Evolutionary conservation across 2,329 filamentous ascomycete genomes (phyloP).

Genomic region (Curvularia sp.): DNA sequence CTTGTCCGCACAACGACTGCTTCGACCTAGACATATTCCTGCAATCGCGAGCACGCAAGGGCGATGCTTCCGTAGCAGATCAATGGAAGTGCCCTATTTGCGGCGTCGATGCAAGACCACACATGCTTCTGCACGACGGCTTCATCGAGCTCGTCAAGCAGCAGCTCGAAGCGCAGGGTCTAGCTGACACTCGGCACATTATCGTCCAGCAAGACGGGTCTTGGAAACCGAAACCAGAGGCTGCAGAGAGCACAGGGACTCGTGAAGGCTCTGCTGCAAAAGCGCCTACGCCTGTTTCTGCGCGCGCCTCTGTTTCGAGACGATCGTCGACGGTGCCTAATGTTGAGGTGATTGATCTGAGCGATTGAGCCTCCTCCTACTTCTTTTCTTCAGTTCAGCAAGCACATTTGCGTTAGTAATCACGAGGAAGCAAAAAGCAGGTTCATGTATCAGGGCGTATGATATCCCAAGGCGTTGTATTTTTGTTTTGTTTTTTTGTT

Average conservation of each 20-base stretch:
- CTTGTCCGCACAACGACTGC: constrained; percentile 81
- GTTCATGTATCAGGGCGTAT: neutral
- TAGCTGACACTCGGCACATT: constrained; percentile 65
- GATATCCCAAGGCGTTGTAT: neutral
- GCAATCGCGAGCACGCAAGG: constrained; percentile 42
- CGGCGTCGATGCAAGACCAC: constrained; percentile 75
- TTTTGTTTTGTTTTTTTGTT: neutral
- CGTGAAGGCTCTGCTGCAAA: neutral
- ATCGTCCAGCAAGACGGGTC: constrained; percentile 67
- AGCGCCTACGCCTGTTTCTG: neutral
- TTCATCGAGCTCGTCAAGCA: constrained; percentile 71
- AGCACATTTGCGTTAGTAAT: too few species aligned
- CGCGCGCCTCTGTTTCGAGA: neutral
- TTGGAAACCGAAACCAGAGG: constrained; percentile 63
- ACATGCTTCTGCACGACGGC: constrained; percentile 72
- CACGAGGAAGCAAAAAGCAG: neutral
- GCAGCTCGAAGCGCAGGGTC: constrained; percentile 59
- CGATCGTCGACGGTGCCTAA: neutral
- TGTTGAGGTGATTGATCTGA: constrained; percentile 20
- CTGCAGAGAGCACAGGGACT: constrained; percentile 12
- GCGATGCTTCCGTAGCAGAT: constrained; percentile 59
- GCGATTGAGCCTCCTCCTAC: constrained; percentile 12
- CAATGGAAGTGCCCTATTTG: constrained; percentile 91
- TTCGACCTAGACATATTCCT: constrained; percentile 90
- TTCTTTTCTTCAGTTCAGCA: neutral